phyloP scores from a whole-genome alignment of 306 rosid species.

The Cajanus cajan region DNA sequence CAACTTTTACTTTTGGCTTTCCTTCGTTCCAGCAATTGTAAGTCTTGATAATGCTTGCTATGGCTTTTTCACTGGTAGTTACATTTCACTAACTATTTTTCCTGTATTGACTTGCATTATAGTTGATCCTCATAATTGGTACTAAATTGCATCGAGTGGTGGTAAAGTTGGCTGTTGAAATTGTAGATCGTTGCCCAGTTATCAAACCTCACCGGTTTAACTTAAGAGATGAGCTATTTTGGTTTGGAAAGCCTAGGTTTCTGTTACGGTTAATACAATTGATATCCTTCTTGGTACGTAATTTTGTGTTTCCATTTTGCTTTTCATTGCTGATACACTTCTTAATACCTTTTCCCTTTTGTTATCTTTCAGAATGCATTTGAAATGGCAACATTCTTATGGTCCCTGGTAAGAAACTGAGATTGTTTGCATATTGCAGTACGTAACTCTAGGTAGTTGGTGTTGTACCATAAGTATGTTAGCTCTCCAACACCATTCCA shows the following conservation, averaged over 20 bases:
- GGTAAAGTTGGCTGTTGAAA: constrained; percentile 84
- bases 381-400: constrained; percentile 88
- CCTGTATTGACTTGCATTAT: constrained; percentile 11
- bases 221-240: constrained; percentile 82
- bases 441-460: neutral
- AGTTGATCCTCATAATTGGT: constrained; percentile 84
- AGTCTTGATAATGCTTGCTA: constrained; percentile 34
- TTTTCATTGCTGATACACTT: neutral
- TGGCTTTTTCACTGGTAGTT: neutral
- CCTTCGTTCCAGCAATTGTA: constrained; percentile 88
- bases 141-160: constrained; percentile 87
- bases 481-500: neutral
- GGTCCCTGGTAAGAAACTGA: constrained; percentile 83
- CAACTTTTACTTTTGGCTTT: constrained; percentile 89
- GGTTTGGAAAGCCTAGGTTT: constrained; percentile 89
- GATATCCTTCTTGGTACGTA: constrained; percentile 77
- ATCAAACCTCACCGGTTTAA: constrained; percentile 48
- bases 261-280: constrained; percentile 68
- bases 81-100: constrained; percentile 14
- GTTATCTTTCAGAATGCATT: constrained; percentile 75
- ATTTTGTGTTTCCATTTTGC: neutral
- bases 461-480: neutral
- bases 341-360: neutral
- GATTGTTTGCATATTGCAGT: neutral
- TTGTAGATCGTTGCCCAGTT: constrained; percentile 46